Evolutionary conservation across 2,329 filamentous ascomycete species (phyloP).

Genomic region (Cercospora sesami): DNA sequence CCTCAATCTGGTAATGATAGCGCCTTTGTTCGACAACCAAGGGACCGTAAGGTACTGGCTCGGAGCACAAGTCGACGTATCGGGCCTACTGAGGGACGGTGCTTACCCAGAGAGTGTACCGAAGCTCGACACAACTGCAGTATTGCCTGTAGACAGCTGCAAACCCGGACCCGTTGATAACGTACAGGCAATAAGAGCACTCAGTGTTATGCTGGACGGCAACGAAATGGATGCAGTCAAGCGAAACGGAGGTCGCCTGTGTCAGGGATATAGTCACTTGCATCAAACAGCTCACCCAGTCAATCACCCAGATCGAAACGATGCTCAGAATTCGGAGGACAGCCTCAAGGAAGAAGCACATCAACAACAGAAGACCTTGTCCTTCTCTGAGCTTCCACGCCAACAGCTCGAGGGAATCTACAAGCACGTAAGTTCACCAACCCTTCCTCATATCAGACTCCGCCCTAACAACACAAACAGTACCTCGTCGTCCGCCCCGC

Average conservation of each 20-base stretch:
- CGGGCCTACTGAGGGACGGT: conserved; percentile 64
- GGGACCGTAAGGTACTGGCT: conserved; percentile 68
- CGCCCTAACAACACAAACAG: conserved; percentile 29
- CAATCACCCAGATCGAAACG: not conserved
- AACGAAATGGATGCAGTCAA: conserved; percentile 65
- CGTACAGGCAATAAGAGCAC: conserved; percentile 54
- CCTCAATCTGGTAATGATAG: conserved; percentile 75
- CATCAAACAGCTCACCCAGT: conserved; percentile 46
- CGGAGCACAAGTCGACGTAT: conserved; percentile 71
- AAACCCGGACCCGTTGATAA: conserved; percentile 21
- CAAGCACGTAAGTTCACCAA: conserved; percentile 51
- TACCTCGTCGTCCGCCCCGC: conserved; percentile 51
- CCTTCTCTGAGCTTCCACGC: conserved; percentile 4
- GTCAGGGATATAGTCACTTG: conserved; percentile 48
- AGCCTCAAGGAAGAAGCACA: conserved; percentile 7
- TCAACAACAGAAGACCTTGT: not conserved
- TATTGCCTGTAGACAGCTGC: conserved; percentile 32
- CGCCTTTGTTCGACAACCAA: conserved; percentile 66
- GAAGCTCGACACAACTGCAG: conserved; percentile 32
- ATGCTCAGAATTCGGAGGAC: not conserved
- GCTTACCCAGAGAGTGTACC: conserved; percentile 64
- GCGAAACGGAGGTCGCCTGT: conserved; percentile 62
- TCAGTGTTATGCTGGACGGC: conserved; percentile 68
- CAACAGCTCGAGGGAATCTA: conserved; percentile 55
- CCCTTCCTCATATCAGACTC: not conserved